phyloP scores from a whole-genome alignment of 805 yeast genomes.

The Schizosaccharomyces japonicus region DNA sequence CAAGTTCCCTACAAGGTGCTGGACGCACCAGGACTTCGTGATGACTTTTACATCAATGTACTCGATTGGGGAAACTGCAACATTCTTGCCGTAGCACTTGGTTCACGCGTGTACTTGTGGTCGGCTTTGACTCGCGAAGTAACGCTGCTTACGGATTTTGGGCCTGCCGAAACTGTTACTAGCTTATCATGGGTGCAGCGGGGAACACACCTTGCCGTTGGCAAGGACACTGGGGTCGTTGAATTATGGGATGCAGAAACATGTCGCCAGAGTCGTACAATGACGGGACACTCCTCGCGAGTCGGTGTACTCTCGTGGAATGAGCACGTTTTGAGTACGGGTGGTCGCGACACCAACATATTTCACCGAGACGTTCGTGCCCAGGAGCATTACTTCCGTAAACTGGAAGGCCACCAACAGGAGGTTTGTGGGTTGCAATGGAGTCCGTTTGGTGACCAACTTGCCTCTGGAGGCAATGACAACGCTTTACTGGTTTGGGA shows the following conservation, averaged over 20 bases:
- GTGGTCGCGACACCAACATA: slow-evolving; percentile 64
- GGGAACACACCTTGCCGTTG: slow-evolving; percentile 86
- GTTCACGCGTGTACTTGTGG: slow-evolving; percentile 39
- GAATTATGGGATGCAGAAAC: slow-evolving; percentile 91
- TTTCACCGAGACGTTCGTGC: slow-evolving; percentile 79
- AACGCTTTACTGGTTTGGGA: slow-evolving; percentile 74
- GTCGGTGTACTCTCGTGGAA: slow-evolving; percentile 77
- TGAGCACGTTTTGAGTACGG: slow-evolving; percentile 66
- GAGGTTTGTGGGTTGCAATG: slow-evolving; percentile 92
- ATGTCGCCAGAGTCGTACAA: slow-evolving; percentile 59
- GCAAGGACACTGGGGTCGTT: slow-evolving; percentile 64
- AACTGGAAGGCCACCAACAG: slow-evolving; percentile 56
- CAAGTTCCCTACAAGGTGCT: slow-evolving; percentile 57
- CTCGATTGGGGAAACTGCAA: slow-evolving; percentile 38
- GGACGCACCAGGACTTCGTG: slow-evolving; percentile 46
- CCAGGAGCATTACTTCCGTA: slow-evolving; percentile 56
- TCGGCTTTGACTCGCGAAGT: slow-evolving; percentile 71
- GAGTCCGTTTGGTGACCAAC: slow-evolving; percentile 73
- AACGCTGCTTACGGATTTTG: slow-evolving; percentile 52
- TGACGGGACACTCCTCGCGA: slow-evolving; percentile 74
- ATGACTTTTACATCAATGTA: slow-evolving; percentile 56
- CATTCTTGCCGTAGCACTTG: slow-evolving; percentile 43
- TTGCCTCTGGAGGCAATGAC: slow-evolving; percentile 92
- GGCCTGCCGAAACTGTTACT: slow-evolving; percentile 45
- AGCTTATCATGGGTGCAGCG: slow-evolving; percentile 82